Base-by-base conservation (phyloP, 2,329 filamentous ascomycete genomes). In the Sclerotinia trifoliorum region DNA sequence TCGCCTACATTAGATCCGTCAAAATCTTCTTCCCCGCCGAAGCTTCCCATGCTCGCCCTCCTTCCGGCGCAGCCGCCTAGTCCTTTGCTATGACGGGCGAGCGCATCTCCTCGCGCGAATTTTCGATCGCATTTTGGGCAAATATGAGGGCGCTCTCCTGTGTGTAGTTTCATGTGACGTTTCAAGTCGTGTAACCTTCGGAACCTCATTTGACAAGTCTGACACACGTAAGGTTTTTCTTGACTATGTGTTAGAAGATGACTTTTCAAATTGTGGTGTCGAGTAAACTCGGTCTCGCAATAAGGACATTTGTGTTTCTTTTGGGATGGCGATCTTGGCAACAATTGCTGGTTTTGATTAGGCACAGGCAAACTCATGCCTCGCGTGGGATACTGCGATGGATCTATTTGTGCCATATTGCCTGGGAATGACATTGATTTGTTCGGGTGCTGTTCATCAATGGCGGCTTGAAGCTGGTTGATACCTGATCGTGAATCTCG, bases 261-360 rank as follows among this genome's bases (percentile, higher is more conserved):
- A 74, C 93, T 97, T 81, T 98, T 99, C 39, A 98, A 86, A 76
- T 99, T 98, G 78, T 98, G 95, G 78, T 98, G 95, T 56, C 95
- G 88, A 39, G 95, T 99, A 74, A 99, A 99, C 76, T 97, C 95
- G 6, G 95, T 97, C 51, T 93, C 88, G 83, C 95, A 99, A 79
- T 96, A 97, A 0, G 93, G 94, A 77, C 95, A 99, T 79, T 95
- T 96, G 81, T 99, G 94, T 76, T 95, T 94, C 81, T 97, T 97
- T 65, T 86, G 85, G 35, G 89, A 89, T 0, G 91, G 89, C 7
- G 93, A 92, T 74, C 88, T 86, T 60, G 88, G 88, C 66, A 82
- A 74, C 75, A 83, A 68, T 72, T 82, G 78, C 75, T 83, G 72
- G 74, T 78, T 80, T 78, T 69, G 79, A 42, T 80, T 79, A 26